Evolutionary conservation across 257 asterid species (phyloP).

Genomic region (Nyctanthes arbortristis): DNA sequence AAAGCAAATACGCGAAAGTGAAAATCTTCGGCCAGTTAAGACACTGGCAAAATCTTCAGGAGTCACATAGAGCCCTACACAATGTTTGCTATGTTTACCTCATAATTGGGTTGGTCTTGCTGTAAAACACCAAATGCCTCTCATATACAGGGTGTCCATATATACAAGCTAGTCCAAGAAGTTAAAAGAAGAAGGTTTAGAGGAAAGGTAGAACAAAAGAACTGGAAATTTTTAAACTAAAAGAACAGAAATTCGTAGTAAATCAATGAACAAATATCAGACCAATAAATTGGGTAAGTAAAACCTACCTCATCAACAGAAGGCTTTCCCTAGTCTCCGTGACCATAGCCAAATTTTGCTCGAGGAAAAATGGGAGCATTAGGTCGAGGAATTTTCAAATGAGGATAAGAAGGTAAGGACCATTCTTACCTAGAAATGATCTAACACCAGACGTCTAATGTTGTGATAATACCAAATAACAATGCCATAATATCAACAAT

Average conservation of each 20-base stretch:
- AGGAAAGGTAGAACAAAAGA: not conserved
- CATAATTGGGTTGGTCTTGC: conserved; percentile 79
- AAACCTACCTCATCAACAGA: conserved; percentile 88
- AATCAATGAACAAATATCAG: not conserved
- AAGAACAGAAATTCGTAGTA: no score
- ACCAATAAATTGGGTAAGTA: not conserved
- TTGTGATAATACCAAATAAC: no score
- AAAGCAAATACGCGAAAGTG: not conserved
- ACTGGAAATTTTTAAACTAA: not conserved
- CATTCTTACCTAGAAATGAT: no score
- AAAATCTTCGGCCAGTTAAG: not conserved
- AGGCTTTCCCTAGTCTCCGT: conserved; percentile 97
- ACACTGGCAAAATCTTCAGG: not conserved
- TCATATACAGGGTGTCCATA: conserved; percentile 92
- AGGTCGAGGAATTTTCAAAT: conserved; percentile 82
- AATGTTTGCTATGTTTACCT: conserved; percentile 37
- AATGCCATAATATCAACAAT: no score
- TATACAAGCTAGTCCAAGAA: conserved; percentile 46
- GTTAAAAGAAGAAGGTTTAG: conserved; percentile 1
- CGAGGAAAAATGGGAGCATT: conserved; percentile 94
- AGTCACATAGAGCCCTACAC: not conserved
- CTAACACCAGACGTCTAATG: no score
- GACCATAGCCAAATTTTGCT: conserved; percentile 93
- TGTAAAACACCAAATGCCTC: conserved; percentile 82
- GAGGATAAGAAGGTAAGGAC: conserved; percentile 97